Conservation (phyloP, 1,139 yeast species). For the Meyerozyma carpophila region DNA sequence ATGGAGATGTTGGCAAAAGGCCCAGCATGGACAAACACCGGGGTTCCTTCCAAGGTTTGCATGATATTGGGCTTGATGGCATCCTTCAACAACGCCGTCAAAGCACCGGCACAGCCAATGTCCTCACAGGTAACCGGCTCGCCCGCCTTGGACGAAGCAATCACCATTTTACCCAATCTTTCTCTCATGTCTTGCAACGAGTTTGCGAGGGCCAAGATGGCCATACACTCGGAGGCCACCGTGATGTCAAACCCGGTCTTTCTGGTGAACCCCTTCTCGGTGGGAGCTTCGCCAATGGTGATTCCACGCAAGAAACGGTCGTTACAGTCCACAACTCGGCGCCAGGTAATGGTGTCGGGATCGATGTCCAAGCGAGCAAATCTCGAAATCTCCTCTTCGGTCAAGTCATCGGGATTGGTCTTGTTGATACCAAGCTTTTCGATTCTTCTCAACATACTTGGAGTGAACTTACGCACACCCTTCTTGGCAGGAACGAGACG, state of each 20-base stretch:
- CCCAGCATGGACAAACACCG: constrained; percentile 81
- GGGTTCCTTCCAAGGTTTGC: constrained; percentile 85
- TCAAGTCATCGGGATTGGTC: constrained; percentile 63
- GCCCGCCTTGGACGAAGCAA: constrained; percentile 60
- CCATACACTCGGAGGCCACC: constrained; percentile 81
- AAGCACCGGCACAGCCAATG: constrained; percentile 76
- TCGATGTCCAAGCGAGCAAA: constrained; percentile 68
- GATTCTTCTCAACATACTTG: constrained; percentile 62
- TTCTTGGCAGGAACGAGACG: constrained; percentile 68
- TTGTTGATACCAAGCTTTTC: constrained; percentile 58
- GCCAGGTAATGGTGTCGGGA: constrained; percentile 68
- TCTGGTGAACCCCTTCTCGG: constrained; percentile 72
- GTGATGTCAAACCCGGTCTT: constrained; percentile 76
- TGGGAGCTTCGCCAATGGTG: constrained; percentile 72
- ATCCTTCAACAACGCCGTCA: constrained; percentile 71
- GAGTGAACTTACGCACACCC: constrained; percentile 60
- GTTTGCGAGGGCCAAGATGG: constrained; percentile 67
- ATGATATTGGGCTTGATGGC: constrained; percentile 80
- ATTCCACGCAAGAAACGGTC: constrained; percentile 73
- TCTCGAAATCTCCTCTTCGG: constrained; percentile 54
- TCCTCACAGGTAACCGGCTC: constrained; percentile 74
- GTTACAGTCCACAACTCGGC: constrained; percentile 77
- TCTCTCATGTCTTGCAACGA: constrained; percentile 62
- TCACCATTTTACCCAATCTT: constrained; percentile 67
- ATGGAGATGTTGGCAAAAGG: constrained; percentile 84